Percentiles rank a stretch among this genome's conserved stretches.
Conservation (phyloP, 371 early-diverging fungal species). For the Smittium mucronatum region DNA sequence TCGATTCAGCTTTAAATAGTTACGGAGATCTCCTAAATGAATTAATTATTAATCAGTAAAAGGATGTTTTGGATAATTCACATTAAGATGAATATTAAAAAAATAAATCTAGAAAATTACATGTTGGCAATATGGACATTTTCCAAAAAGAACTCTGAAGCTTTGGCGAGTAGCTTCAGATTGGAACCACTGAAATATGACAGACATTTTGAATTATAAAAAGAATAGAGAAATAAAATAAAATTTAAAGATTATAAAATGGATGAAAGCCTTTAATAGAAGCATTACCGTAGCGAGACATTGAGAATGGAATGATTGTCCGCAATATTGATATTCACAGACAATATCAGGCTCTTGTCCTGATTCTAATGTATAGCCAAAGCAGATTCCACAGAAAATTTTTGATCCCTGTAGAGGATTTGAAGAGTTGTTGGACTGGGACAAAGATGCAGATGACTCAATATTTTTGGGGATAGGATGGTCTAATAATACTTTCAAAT, state of each 20-base stretch:
- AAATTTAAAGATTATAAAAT: neutral
- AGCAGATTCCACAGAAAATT: constrained; percentile 1
- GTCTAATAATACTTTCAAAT: neutral
- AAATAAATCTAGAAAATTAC: neutral
- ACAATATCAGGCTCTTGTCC: neutral
- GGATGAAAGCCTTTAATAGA: neutral
- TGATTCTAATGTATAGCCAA: constrained; percentile 1
- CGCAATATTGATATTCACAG: neutral
- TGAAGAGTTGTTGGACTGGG: neutral
- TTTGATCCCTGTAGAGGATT: neutral
- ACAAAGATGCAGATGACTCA: neutral
- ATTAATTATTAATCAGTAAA: neutral
- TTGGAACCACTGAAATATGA: constrained; percentile 2
- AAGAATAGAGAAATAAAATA: neutral
- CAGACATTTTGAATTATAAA: neutral
- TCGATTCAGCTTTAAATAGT: neutral
- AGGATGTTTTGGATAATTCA: neutral
- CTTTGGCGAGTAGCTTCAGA: neutral
- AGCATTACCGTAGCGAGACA: neutral
- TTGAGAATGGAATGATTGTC: neutral
- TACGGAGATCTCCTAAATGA: neutral
- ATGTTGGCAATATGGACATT: constrained; percentile 4
- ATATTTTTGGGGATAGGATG: neutral
- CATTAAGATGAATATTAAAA: too few relatives aligned
- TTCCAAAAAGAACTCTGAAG: constrained; percentile 8